Conservation (phyloP, 2,329 filamentous ascomycete genomes). For the Fusarium oligoseptatum region DNA sequence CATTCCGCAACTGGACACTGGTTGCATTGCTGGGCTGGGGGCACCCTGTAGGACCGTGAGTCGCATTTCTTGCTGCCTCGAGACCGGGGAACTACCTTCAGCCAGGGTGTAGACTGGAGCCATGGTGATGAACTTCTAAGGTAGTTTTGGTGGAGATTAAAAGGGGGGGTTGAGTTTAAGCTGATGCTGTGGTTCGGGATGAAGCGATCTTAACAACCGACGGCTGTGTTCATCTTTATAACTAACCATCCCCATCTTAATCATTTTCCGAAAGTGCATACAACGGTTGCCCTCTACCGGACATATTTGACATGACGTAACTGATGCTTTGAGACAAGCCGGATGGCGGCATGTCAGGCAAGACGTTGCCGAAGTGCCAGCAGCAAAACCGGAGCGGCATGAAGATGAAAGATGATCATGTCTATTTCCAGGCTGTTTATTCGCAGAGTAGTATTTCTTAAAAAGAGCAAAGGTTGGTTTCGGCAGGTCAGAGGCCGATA, state of each 20-base stretch:
- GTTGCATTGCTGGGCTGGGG: conserved; percentile 8
- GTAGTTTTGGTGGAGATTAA: neutral
- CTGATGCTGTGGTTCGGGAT: neutral
- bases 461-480: neutral
- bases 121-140: neutral
- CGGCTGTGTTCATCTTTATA: neutral
- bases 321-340: neutral
- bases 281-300: neutral
- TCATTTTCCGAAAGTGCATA: neutral
- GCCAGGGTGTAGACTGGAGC: conserved; percentile 3
- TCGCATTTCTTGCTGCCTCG: too few relatives aligned
- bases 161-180: neutral
- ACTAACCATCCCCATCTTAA: neutral
- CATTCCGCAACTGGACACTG: conserved; percentile 5
- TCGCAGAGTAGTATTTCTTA: neutral
- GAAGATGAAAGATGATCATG: neutral
- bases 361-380: neutral
- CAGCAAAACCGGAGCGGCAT: neutral
- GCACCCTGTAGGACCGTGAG: neutral
- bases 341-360: neutral
- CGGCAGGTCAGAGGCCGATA: neutral
- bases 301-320: neutral
- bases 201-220: neutral
- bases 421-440: neutral
- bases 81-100: neutral